Conservation (phyloP, 352 stramenopile genomes). For the Globisporangium nodosum region DNA sequence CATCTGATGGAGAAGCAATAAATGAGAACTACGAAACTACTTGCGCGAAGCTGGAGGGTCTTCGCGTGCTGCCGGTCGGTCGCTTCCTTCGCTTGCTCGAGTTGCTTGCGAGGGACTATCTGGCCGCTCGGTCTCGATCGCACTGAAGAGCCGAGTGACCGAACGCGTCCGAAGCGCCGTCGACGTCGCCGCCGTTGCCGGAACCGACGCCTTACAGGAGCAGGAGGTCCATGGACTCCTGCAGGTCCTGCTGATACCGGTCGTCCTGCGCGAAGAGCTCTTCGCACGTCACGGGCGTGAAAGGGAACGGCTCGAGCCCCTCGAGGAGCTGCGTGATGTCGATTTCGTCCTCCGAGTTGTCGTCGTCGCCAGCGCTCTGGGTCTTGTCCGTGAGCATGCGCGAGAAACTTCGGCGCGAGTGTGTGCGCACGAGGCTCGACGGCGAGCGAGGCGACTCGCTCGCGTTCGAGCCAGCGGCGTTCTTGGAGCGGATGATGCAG, state of each 20-base stretch:
- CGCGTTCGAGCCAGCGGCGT: conserved; percentile 10
- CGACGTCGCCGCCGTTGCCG: neutral
- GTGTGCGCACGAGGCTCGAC: conserved; percentile 15
- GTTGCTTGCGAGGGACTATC: neutral
- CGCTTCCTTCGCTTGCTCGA: neutral
- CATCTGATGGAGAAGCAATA: neutral
- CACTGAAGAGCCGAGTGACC: neutral
- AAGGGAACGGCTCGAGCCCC: conserved; percentile 48
- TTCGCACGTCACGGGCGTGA: conserved; percentile 30
- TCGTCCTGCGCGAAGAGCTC: conserved; percentile 37
- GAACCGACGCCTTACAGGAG: conserved; percentile 12
- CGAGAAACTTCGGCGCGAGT: conserved; percentile 17
- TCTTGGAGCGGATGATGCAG: conserved; percentile 54
- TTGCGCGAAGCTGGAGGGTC: neutral
- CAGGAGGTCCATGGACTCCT: conserved; percentile 45
- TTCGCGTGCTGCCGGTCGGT: neutral
- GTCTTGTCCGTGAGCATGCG: conserved; percentile 10
- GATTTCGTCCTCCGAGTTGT: conserved; percentile 16
- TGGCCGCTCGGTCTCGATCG: neutral
- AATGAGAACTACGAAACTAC: neutral
- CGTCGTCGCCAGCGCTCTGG: neutral
- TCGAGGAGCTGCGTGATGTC: conserved; percentile 26
- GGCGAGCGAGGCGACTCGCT: conserved; percentile 43
- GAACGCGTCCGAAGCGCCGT: neutral
- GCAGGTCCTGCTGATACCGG: conserved; percentile 48